Conservation (phyloP, 1,284 basidiomycete genomes). For the Porodaedalea pini region DNA sequence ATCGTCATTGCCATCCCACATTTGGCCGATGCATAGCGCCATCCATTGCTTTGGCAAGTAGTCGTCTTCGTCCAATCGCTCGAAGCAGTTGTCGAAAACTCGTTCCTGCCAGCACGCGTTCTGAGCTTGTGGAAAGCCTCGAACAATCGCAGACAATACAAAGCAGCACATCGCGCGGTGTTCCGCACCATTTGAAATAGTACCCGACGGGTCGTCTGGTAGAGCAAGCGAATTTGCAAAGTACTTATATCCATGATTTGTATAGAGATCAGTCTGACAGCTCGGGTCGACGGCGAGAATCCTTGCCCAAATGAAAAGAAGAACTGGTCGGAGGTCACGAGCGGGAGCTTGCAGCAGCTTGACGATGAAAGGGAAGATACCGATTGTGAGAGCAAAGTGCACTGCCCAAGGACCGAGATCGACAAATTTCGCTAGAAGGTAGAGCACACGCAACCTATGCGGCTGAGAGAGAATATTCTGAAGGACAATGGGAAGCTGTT, state of each 20-base stretch:
- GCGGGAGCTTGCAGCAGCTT: conserved; percentile 94
- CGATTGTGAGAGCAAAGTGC: conserved; percentile 94
- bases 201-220: conserved; percentile 47
- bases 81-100: conserved; percentile 88
- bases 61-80: conserved; percentile 84
- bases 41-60: conserved; percentile 94
- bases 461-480: conserved; percentile 96
- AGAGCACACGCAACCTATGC: conserved; percentile 91
- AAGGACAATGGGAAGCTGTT: conserved; percentile 95
- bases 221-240: conserved; percentile 80
- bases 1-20: conserved; percentile 94
- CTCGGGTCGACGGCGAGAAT: conserved; percentile 94
- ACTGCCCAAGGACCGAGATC: conserved; percentile 99
- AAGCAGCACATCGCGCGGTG: conserved; percentile 99
- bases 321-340: conserved; percentile 92
- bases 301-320: conserved; percentile 99
- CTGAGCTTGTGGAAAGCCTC: conserved; percentile 86
- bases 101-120: conserved; percentile 80
- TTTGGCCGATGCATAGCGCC: conserved; percentile 88
- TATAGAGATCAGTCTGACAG: conserved; percentile 89
- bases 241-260: conserved; percentile 84
- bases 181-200: conserved; percentile 89
- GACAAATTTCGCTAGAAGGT: conserved; percentile 95
- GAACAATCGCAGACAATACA: conserved; percentile 89
- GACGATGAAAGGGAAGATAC: conserved; percentile 98